Conservation (phyloP, 805 yeast species). For the Ogataea nonfermentans region DNA sequence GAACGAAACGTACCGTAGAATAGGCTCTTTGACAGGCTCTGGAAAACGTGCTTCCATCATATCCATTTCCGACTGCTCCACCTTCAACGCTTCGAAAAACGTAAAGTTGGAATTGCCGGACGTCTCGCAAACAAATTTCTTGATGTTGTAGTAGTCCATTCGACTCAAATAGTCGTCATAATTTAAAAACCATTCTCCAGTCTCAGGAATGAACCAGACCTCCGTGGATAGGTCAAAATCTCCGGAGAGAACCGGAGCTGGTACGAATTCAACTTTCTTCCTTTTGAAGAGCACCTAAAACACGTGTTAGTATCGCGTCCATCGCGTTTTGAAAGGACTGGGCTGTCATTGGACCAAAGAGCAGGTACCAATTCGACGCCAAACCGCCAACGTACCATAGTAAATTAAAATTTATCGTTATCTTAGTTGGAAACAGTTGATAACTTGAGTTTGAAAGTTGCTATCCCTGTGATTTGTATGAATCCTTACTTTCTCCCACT, state of each 20-base stretch:
- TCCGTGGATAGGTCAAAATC: conserved; percentile 52
- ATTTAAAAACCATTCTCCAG: conserved; percentile 81
- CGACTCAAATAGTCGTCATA: conserved; percentile 75
- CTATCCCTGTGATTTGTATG: not conserved
- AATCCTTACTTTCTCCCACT: not conserved
- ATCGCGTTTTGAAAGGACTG: not conserved
- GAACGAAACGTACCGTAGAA: conserved; percentile 81
- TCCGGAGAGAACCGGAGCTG: conserved; percentile 55
- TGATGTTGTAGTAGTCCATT: conserved; percentile 67
- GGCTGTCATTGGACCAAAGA: not conserved
- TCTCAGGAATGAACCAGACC: conserved; percentile 80
- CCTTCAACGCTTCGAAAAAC: conserved; percentile 80
- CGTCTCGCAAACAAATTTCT: conserved; percentile 91
- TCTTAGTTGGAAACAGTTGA: not conserved
- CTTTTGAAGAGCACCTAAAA: conserved; percentile 72
- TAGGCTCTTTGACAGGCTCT: conserved; percentile 87
- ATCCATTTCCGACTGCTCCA: conserved; percentile 62
- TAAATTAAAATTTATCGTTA: not conserved
- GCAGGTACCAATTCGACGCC: no score
- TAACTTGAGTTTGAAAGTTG: not conserved
- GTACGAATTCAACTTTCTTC: conserved; percentile 60
- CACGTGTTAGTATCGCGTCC: conserved; percentile 5
- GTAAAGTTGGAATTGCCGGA: conserved; percentile 92
- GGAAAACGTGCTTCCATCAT: conserved; percentile 83
- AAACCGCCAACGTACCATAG: conserved; percentile 3